Base-by-base conservation (phyloP, 169 alveolate genomes). In the Perkinsus marinus region DNA sequence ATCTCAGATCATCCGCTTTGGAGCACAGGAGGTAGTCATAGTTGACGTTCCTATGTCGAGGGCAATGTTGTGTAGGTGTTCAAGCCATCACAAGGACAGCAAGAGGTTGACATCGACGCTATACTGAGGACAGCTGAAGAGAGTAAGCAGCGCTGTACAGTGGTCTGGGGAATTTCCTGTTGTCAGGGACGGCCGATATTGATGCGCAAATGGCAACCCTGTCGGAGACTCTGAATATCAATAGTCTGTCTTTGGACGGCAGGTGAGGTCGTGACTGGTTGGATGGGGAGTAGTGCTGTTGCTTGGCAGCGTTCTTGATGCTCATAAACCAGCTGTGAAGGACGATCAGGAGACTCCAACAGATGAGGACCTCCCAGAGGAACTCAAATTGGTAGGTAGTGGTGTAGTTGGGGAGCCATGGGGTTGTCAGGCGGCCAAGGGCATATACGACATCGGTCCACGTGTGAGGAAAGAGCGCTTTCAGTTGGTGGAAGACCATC, bases 1-100 rank as follows among this genome's bases (percentile, higher is more conserved):
- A 22, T 97, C 98, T 43, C 96, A 96, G 92, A 96, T 96, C 38
- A 93, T 96, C 91, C 96, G 96, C 93, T 96, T 96, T 93, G 98
- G 98, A n/a, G 97, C 98, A 0, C 79, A 57, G 34, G 79, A 57
- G 79, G 79, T 57, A 57, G 37, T 57, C 26, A 43, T 43, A 9
- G 68, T n/a, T n/a, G n/a, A n/a, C n/a, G n/a, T n/a, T n/a, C n/a
- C n/a, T n/a, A n/a, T n/a, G n/a, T n/a, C n/a, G n/a, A n/a, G n/a
- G n/a, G n/a, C n/a, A n/a, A n/a, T n/a, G n/a, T 57, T 16, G 5
- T 16, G 5, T 16, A 57, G 79, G 79, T 57, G 79, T 57, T 57
- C 79, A 57, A 57, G 79, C 79, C 79, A 19, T 13, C 79, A 13
- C 30, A 57, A 57, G 79, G 79, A 13, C 79, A 57, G 34, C 79